phyloP scores from a whole-genome alignment of 2,329 filamentous ascomycete species.

The Pyricularia sp. region DNA sequence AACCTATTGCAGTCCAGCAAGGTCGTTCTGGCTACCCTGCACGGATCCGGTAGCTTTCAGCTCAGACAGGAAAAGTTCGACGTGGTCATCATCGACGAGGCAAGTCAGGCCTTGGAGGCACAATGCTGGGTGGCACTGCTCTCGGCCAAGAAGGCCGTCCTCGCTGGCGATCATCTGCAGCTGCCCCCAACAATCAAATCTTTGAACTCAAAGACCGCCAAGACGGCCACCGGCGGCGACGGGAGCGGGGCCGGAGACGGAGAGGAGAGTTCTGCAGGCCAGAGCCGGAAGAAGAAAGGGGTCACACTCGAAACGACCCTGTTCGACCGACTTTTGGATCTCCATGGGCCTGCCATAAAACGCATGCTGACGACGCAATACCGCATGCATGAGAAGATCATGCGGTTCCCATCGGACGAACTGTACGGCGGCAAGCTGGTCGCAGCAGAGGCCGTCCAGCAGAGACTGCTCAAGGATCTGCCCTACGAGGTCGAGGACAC shows the following conservation, averaged over 20 bases:
- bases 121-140: slow-evolving; percentile 94
- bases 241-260: not conserved
- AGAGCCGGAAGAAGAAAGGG: slow-evolving; percentile 19
- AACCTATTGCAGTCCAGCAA: slow-evolving; percentile 68
- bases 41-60: slow-evolving; percentile 83
- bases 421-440: slow-evolving; percentile 76
- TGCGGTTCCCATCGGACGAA: slow-evolving; percentile 85
- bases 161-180: slow-evolving; percentile 91
- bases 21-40: slow-evolving; percentile 85
- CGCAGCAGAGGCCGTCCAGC: slow-evolving; percentile 70
- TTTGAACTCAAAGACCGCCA: slow-evolving; percentile 38
- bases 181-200: slow-evolving; percentile 92
- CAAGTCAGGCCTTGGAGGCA: slow-evolving; percentile 88
- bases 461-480: slow-evolving; percentile 65
- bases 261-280: not conserved
- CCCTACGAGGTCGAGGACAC: slow-evolving; percentile 64
- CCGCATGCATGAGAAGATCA: slow-evolving; percentile 94
- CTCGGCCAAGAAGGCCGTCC: slow-evolving; percentile 71
- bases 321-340: slow-evolving; percentile 75
- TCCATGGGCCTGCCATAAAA: slow-evolving; percentile 80
- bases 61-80: slow-evolving; percentile 76
- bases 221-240: slow-evolving; percentile 4
- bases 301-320: slow-evolving; percentile 77
- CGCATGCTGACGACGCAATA: slow-evolving; percentile 95
- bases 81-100: slow-evolving; percentile 92